Evolutionary conservation across 2,329 filamentous ascomycete genomes (phyloP), one percentile per base, ranked within the genome.

Genomic region (Capronia americana): DNA sequence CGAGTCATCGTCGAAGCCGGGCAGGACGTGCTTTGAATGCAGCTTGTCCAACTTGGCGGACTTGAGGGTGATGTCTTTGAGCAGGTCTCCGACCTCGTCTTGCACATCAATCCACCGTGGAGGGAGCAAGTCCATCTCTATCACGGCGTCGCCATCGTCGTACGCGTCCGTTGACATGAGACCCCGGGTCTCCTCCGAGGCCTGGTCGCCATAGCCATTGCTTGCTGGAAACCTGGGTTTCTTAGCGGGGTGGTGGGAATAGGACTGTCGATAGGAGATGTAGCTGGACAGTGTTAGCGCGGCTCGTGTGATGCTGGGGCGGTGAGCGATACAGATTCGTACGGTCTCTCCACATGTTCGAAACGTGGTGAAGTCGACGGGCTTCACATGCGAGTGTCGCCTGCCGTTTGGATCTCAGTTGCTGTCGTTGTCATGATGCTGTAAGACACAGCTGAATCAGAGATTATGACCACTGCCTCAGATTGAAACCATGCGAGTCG

Each of bases 231-330:
- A 91, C 74, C 89, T 89, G 72, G 88, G 88, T 81, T 93, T 92
- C 81, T 96, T 93, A 68, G 89, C 87, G 61, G 95, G 95, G 78
- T 97, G 93, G 80, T 98, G 95, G 74, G 93, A 88, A 81, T 97
- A 98, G 75, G 94, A 98, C 83, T 99, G 95, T 76, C 95, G 93
- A 85, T 98, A 99, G 80, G 95, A 98, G 78, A 99, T 95, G 80
- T 96, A 99, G 78, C 94, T 97, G 76, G 50, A 64, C 10, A 51
- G 73, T 74, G 71, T 74, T 79, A 55, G 53, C 72, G 79, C 69
- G 32, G 56, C 59, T 38, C 20, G 60, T 57, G 66, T 58, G 69
- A 64, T 61, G 51, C 26, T 26, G 48, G 61, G 34, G 38, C 32
- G 50, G 38, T 50, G 55, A 77, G 10, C 28, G 87, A 74, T 88